Conservation (phyloP, 257 asterid genomes). For the Nicotiana sylvestris region DNA sequence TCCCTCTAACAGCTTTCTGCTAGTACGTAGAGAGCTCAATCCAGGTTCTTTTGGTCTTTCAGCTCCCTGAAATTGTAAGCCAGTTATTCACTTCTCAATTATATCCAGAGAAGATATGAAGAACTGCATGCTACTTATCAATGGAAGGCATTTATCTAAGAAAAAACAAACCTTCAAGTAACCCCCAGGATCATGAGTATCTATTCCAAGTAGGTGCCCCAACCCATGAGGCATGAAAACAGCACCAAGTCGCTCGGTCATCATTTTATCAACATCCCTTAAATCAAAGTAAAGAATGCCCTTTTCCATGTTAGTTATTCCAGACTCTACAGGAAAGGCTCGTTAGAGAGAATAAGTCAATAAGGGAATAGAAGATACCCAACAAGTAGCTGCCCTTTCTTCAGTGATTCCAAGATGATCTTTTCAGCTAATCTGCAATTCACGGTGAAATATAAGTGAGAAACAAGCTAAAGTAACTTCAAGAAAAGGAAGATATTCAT, state of each 20-base stretch:
- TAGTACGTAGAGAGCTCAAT: slow-evolving; percentile 70
- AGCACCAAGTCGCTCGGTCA: slow-evolving; percentile 72
- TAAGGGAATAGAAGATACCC: slow-evolving; percentile 48
- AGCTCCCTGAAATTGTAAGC: slow-evolving; percentile 59
- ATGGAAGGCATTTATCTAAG: not conserved
- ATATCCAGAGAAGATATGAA: not conserved
- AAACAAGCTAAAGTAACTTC: slow-evolving; percentile 6
- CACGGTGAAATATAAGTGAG: slow-evolving; percentile 17
- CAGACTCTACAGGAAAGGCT: slow-evolving; percentile 1
- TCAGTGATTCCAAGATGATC: slow-evolving; percentile 58
- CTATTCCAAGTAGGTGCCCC: slow-evolving; percentile 94
- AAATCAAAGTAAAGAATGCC: slow-evolving; percentile 20
- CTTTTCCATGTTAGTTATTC: slow-evolving; percentile 5
- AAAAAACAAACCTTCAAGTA: slow-evolving; percentile 59
- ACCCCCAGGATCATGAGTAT: slow-evolving; percentile 98
- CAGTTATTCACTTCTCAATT: slow-evolving; percentile 5
- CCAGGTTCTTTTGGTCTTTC: slow-evolving; percentile 84
- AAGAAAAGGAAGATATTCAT: not conserved
- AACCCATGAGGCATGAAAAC: slow-evolving; percentile 93
- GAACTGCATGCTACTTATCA: not conserved
- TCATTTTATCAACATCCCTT: slow-evolving; percentile 82
- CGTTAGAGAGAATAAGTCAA: slow-evolving; percentile 8
- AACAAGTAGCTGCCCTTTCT: slow-evolving; percentile 57
- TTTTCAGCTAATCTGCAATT: slow-evolving; percentile 76
- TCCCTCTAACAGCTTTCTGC: slow-evolving; percentile 83